phyloP scores from a whole-genome alignment of 345 rosid genomes.

The Boechera divaricarpa region DNA sequence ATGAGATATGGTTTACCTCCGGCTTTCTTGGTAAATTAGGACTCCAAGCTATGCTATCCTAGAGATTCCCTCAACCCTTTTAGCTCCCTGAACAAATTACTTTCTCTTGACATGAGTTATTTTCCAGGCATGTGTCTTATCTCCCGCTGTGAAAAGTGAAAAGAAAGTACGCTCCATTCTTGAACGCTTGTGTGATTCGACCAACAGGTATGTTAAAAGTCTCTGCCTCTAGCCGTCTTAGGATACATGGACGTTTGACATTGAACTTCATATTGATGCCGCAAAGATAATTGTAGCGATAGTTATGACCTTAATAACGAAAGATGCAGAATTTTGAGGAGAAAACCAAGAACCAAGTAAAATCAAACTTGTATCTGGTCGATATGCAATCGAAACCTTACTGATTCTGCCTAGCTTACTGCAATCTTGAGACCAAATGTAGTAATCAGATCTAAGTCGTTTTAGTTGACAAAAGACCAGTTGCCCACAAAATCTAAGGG shows the following conservation, averaged over 20 bases:
- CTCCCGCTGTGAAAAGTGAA: constrained; percentile 83
- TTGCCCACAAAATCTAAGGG: neutral
- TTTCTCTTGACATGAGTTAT: constrained; percentile 35
- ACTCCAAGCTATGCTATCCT: constrained; percentile 25
- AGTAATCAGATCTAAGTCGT: neutral
- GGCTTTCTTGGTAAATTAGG: constrained; percentile 75
- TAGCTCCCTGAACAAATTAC: neutral
- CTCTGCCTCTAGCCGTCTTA: neutral
- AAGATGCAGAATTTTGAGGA: constrained; percentile 7
- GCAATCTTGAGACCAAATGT: neutral
- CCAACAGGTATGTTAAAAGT: constrained; percentile 70
- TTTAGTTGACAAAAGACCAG: constrained; percentile 6
- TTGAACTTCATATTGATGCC: neutral
- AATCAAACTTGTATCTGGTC: neutral
- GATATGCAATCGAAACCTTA: neutral
- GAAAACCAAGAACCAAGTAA: constrained; percentile 16
- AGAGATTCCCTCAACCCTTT: constrained; percentile 18
- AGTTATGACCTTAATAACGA: constrained; percentile 21
- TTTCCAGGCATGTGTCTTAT: constrained; percentile 83
- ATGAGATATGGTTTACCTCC: constrained; percentile 99
- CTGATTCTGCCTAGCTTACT: neutral
- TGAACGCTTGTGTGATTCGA: constrained; percentile 71
- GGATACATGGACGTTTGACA: constrained; percentile 16
- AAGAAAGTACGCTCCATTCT: constrained; percentile 95
- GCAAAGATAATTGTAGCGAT: neutral